Evolutionary conservation across 345 rosid genomes (phyloP), one percentile per base, ranked within the genome.

Genomic region (Salix exigua): DNA sequence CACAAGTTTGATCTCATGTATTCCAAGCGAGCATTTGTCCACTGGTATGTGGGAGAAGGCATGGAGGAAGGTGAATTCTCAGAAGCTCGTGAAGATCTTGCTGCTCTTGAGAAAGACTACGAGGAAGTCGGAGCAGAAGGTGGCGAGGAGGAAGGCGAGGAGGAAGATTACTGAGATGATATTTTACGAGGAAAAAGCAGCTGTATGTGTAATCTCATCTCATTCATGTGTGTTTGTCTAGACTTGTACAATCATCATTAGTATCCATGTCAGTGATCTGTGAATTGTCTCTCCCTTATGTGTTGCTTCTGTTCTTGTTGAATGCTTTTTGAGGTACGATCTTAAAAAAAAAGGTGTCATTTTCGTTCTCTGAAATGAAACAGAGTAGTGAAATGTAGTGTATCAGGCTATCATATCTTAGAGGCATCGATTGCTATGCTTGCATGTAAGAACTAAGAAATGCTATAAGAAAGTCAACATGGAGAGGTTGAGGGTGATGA

Each of bases 61-160:
- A 90, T 92, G 97, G 97, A 90, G 81, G 97, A 92, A 83, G 95
- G 97, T 60, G 95, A 92, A 79, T 92, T 92, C 88, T 92, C 95
- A 1, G 92, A 92, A 80, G 97, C 97, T 66, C 91, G 97, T 46
- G 95, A 92, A 78, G 97, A 90, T 82, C 93, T 92, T 30, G 93
- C 97, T 66, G 93, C 97, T 51, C 93, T 92, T 2, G 94, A 92
- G 85, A 92, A 92, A 79, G 94, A 92, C 79, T 92, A 90, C 0
- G 95, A 91, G 88, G 97, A 92, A 82, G 95, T 92, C 40, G 93
- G 95, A 37, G 95, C 87, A 21, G 95, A 92, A 37, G 94, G 90
- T 21, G 87, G 17, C 35, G 90, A 83, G 1, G 94, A 80, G 31
- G 83, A 90, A 28, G 89, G 81, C 2, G 92, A 81, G 63, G 90